These are phyloP conservation scores for Elongisporangium prolatum DNA, from an alignment of 352 stramenopile genomes.

Conservation along the genomic window DNA sequence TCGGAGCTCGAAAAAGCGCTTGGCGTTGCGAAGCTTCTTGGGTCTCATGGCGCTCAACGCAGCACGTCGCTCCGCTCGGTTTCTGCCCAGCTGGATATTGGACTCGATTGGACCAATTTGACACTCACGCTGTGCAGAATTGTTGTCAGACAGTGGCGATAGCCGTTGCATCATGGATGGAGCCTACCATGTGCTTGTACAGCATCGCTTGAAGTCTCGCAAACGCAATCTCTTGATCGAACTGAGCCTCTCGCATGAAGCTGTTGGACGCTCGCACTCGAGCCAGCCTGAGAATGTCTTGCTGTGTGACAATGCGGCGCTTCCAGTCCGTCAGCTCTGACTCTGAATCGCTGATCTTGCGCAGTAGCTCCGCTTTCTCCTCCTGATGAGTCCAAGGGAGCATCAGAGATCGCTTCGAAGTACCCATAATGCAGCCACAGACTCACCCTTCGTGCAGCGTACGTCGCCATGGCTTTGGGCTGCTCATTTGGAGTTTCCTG, in stretches of 20 bases:
- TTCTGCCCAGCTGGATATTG: conserved; percentile 36
- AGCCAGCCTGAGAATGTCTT: background rate
- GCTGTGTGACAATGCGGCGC: background rate
- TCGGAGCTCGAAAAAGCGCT: conserved; percentile 20
- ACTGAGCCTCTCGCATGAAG: background rate
- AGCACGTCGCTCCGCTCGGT: conserved; percentile 22
- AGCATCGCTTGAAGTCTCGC: background rate
- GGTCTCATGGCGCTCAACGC: conserved; percentile 16
- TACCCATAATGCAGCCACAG: no score
- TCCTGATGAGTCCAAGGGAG: conserved; percentile 7
- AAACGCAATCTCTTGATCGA: background rate
- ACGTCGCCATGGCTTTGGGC: conserved; percentile 12
- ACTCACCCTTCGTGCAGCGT: conserved; percentile 16
- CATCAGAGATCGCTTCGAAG: background rate
- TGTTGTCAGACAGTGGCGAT: background rate
- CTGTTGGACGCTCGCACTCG: background rate
- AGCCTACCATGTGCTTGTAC: background rate
- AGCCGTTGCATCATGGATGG: background rate
- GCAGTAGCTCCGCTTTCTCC: conserved; percentile 23
- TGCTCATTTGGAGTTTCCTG: background rate
- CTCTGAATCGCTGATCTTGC: conserved; percentile 18
- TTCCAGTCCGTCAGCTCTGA: conserved; percentile 19
- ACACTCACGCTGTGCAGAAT: background rate
- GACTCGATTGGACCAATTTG: conserved; percentile 23
- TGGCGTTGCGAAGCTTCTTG: conserved; percentile 17